Evolutionary conservation across 345 rosid species (phyloP), one percentile per base, ranked within the genome.

Genomic region (Camelina laxa): DNA sequence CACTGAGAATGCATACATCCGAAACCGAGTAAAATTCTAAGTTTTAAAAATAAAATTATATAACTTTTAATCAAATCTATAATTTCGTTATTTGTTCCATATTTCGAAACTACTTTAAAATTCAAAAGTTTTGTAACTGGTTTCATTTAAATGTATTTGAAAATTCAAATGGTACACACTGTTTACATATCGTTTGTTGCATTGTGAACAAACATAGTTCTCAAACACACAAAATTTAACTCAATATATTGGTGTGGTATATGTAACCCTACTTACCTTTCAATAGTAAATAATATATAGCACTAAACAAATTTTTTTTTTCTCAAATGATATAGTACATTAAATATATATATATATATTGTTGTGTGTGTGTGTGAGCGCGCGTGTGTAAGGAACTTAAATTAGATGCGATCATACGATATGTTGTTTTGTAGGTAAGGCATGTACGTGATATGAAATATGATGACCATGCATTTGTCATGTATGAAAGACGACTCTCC

Each of bases 401-500:
- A 31, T 7, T 33, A 65, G 60, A 66, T 66, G 15, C 48, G 9
- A 51, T 19, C 8, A 35, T 21, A 67, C 10, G 60, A 20, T 22
- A 5, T 66, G 30, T 19, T 1, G 9, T 13, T 27, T 49, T 33
- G 62, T 60, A 49, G 48, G 47, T 35, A 70, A 35, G 59, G 35
- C 19, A 60, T 38, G 50, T 71, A 60, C 41, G 51, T 21, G 74
- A 7, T 22, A 55, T 59, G 35, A 24, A 22, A 63, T 53, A 54
- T 56, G 70, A 72, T 4, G 62, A 41, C 76, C 20, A 13, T 50
- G 21, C 63, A 30, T 30, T 41, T 63, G 3, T 31, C 42, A 11
- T 65, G 31, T 16, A 48, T 11, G 24, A 50, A 72, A 36, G 33
- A 55, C 14, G 78, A 44, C 79, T 75, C 79, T 69, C 44, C 33